Base-by-base conservation (phyloP, 257 asterid genomes). In the Coffea canephora region DNA sequence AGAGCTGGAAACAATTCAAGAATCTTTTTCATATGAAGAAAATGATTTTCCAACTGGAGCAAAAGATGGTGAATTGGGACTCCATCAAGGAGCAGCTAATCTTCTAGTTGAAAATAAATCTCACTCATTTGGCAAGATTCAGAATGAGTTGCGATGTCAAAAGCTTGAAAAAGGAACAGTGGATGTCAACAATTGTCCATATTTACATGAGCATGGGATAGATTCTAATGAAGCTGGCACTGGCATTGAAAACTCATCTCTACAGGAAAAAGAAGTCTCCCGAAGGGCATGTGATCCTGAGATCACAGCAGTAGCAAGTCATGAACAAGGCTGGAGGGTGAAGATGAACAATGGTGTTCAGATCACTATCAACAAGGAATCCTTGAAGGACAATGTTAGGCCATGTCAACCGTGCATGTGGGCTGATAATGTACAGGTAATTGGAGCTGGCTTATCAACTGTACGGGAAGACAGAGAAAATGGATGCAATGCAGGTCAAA, bases 401-500 rank as follows among this genome's bases (percentile, higher is more conserved):
- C 50, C 77, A 41, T 75, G 62, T 84, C 87, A 86, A 55, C 79
- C 78, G 73, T 77, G 73, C 64, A 73, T 75, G 76, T 80, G 83
- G 86, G 74, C 76, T 72, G 82, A 62, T 19, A 84, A 84, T 84
- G 92, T 81, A 77, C 85, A 83, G 85, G 87, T 81, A 80, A 84
- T 69, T 68, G 87, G 87, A 80, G 87, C 81, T 80, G 83, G 84
- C 72, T 78, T 89, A 77, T 78, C 91, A 41, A 61, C 69, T 84
- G 79, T 79, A 64, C 79, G 80, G 45, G 90, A 82, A 73, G 88
- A 81, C 70, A 83, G 79, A 78, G 87, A 77, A 75, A 86, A 71
- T n/a, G 52, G 75, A 43, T 69, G 75, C 41, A 75, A 66, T 78
- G 74, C 86, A 49, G 83, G 78, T 50, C 86, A 85, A 81, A 80